Conservation (phyloP, 768 basidiomycete genomes). For the Suillus spraguei region DNA sequence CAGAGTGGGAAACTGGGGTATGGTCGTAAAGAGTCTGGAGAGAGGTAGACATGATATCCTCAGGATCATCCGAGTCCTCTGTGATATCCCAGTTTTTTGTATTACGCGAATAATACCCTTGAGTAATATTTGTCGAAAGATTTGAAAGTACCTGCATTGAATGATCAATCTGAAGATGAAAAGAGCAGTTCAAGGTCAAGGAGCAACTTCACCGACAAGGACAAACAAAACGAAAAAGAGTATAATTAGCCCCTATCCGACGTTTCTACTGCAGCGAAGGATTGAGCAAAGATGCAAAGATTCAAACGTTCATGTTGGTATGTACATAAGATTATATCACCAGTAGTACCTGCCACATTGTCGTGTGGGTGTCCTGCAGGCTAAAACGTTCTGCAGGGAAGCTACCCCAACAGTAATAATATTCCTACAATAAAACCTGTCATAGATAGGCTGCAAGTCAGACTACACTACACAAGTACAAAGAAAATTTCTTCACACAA, state of each 20-base stretch:
- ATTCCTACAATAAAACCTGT: neutral
- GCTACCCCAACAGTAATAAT: neutral
- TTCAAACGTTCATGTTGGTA: neutral
- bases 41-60: slow-evolving; percentile 70
- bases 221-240: neutral
- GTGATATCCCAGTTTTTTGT: neutral
- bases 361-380: neutral
- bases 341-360: neutral
- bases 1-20: slow-evolving; percentile 60
- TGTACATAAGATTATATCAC: neutral
- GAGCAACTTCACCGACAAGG: too few species aligned
- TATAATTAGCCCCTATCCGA: neutral
- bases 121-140: neutral
- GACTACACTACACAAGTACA: neutral
- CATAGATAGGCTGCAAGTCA: neutral
- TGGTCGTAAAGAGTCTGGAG: slow-evolving; percentile 64
- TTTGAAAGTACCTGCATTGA: neutral
- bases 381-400: neutral
- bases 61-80: slow-evolving; percentile 40
- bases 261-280: neutral
- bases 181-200: neutral
- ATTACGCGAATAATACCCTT: neutral
- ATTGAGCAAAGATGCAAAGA: neutral
- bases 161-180: neutral
- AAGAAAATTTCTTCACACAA: neutral